These are phyloP conservation scores for Sarcocystis neurona DNA, from an alignment of 169 alveolate genomes.

Conservation along the genomic window DNA sequence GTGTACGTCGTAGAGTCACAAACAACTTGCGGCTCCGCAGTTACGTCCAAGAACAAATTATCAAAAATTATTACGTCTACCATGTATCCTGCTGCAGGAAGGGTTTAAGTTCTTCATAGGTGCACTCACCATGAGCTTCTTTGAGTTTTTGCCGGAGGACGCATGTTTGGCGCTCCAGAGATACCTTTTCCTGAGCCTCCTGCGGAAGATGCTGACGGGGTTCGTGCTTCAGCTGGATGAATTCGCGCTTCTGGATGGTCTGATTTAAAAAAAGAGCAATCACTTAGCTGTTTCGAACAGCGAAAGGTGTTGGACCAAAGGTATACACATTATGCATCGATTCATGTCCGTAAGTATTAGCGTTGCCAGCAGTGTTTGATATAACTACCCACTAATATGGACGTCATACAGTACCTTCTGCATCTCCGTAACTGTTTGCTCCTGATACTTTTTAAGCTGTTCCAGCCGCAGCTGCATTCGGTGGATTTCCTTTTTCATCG, in stretches of 20 bases:
- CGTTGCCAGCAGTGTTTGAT: not conserved
- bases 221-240: constrained; percentile 81
- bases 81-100: no score
- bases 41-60: no score
- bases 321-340: not conserved
- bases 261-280: not conserved
- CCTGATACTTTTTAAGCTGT: constrained; percentile 84
- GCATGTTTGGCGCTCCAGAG: constrained; percentile 19
- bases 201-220: constrained; percentile 47
- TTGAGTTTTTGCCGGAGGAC: constrained; percentile 19
- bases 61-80: no score
- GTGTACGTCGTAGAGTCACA: no score
- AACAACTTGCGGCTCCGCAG: no score
- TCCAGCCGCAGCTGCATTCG: constrained; percentile 88
- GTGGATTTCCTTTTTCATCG: constrained; percentile 88
- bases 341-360: not conserved
- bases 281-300: not conserved
- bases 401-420: constrained; percentile 72
- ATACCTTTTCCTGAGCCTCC: constrained; percentile 27
- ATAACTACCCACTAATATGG: not conserved
- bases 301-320: not conserved
- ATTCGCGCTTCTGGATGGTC: constrained; percentile 83
- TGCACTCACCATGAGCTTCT: constrained; percentile 37
- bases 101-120: no score
- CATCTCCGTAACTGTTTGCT: constrained; percentile 84